A percentile compares a stretch with the other conserved stretches of the same genome.
These are phyloP conservation scores for Vitis hybrid DNA, from an alignment of 177 flowering plant genomes.

Conservation along the genomic window DNA sequence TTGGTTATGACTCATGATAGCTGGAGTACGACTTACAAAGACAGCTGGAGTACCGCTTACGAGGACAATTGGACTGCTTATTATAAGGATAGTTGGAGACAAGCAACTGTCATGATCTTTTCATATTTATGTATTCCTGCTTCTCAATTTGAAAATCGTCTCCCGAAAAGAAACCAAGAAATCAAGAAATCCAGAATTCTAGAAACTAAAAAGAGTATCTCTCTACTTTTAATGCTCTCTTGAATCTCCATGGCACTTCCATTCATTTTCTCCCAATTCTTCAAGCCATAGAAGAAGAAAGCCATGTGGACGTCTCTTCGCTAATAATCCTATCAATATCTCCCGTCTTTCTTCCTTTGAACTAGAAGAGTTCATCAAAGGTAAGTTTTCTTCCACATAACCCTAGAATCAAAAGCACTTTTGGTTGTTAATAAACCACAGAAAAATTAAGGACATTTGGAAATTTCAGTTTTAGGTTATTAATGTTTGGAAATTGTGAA, in stretches of 20 bases:
- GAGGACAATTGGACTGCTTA: no score
- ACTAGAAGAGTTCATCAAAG: slow-evolving; percentile 92
- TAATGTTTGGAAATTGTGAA: no score
- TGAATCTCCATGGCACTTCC: slow-evolving; percentile 45
- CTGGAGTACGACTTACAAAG: no score
- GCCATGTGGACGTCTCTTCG: slow-evolving; percentile 50
- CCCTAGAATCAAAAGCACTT: neutral
- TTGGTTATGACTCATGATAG: no score
- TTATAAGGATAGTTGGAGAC: no score
- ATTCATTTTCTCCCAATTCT: slow-evolving; percentile 71
- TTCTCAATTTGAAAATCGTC: no score
- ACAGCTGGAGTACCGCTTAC: rapidly evolving
- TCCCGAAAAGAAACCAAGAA: no score
- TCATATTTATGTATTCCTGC: no score
- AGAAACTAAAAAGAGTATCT: neutral
- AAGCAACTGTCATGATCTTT: no score
- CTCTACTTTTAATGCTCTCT: slow-evolving; percentile 3
- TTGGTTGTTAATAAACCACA: neutral
- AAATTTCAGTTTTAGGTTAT: neutral
- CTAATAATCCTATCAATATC: slow-evolving; percentile 40
- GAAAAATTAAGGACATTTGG: neutral
- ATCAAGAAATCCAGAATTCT: no score
- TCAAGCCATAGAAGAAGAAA: slow-evolving; percentile 55
- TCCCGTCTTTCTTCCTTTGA: slow-evolving; percentile 54
- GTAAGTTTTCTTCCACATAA: slow-evolving; percentile 27